A percentile compares a stretch with the other conserved stretches of the same genome.
Evolutionary conservation across 805 yeast species (phyloP).

Genomic region (Ogataea pilisensis): DNA sequence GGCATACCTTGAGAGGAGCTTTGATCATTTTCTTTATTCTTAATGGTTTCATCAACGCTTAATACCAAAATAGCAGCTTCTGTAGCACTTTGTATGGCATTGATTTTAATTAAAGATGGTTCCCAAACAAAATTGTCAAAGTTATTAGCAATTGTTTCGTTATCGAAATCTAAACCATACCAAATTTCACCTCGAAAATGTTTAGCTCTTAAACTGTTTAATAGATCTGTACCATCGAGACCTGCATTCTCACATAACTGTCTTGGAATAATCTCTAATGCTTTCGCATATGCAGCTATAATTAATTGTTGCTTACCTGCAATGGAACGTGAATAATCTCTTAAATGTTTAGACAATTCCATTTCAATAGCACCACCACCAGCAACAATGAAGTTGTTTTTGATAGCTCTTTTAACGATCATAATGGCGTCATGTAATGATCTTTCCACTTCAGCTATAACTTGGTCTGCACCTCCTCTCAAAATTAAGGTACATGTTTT

Average conservation of each 20-base stretch:
- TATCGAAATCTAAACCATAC: slow-evolving; percentile 90
- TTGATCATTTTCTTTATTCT: slow-evolving; percentile 60
- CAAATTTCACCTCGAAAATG: slow-evolving; percentile 92
- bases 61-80: slow-evolving; percentile 93
- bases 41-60: slow-evolving; percentile 94
- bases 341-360: slow-evolving; percentile 85
- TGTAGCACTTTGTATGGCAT: slow-evolving; percentile 92
- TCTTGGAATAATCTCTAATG: slow-evolving; percentile 93
- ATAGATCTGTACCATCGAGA: slow-evolving; percentile 91
- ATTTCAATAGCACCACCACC: slow-evolving; percentile 99
- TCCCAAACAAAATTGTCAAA: slow-evolving; percentile 93
- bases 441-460: slow-evolving; percentile 96
- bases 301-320: slow-evolving; percentile 96
- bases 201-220: slow-evolving; percentile 85
- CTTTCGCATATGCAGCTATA: slow-evolving; percentile 88
- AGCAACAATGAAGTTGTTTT: slow-evolving; percentile 84
- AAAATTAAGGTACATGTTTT: slow-evolving; percentile 89
- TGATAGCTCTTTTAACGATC: slow-evolving; percentile 94
- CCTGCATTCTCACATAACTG: slow-evolving; percentile 99
- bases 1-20: slow-evolving; percentile 24
- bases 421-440: slow-evolving; percentile 97
- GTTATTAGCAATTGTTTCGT: slow-evolving; percentile 79
- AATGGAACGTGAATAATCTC: slow-evolving; percentile 82
- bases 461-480: slow-evolving; percentile 99
- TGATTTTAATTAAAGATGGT: slow-evolving; percentile 89